Base-by-base conservation (phyloP, 306 rosid genomes). In the Fagus crenata region DNA sequence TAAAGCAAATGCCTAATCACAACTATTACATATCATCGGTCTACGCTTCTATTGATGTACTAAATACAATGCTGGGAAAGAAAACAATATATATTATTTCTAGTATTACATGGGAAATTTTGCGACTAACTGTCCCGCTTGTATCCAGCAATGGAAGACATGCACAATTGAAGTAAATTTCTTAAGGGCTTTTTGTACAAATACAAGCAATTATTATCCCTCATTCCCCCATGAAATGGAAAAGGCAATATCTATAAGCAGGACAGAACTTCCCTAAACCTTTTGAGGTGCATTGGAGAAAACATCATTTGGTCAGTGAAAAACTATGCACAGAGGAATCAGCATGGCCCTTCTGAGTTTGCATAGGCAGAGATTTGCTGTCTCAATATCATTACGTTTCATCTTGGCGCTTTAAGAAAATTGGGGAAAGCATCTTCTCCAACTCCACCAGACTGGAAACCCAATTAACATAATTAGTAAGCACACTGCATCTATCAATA, bases 401-500 rank as follows among this genome's bases (percentile, higher is more conserved):
- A 55, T 36, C 83, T 36, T 82, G 74, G 12, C 56, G 73, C 81
- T 82, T 83, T 9, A 83, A 18, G 79, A 88, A 81, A 65, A 68
- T 31, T 31, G 93, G 85, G 74, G 86, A 41, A 73, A 95, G 89
- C 87, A 91, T 83, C 92, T 89, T 95, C 92, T 92, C 97, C 92
- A 95, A 87, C 90, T 92, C 99, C 84, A 91, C 80, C 78, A 95
- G 87, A 78, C 99, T 92, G 97, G 97, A 81, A 87, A 88, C 74
- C 71, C 73, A 46, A 63, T 49, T 67, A 72, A 71, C 7, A 59
- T 33, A 41, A 69, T 39, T 28, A 4, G 51, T 58, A n/a, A 53
- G 43, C 55, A 42, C 69, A 41, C 14, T 36, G 22, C 46, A 17
- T 28, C 46, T 17, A 56, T 35, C n/a, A 51, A 60, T 63, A 40